Evolutionary conservation across 2,329 filamentous ascomycete species (phyloP).

Genomic region (Penicillium sp.): DNA sequence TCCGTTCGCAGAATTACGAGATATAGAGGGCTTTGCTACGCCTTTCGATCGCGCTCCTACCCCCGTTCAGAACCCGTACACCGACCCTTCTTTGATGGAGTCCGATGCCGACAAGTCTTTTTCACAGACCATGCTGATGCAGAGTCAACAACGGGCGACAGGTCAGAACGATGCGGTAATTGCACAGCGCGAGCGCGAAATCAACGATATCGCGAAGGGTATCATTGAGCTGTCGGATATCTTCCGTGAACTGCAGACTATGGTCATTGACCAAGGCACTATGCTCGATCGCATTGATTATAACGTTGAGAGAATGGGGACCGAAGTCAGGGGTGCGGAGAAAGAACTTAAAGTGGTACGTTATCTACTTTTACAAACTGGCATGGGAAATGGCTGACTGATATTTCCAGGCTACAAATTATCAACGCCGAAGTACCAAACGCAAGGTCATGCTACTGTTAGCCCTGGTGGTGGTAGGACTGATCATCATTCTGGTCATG

Average conservation of each 20-base stretch:
- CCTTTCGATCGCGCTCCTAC: constrained; percentile 53
- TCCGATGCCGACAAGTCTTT: constrained; percentile 91
- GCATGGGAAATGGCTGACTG: background rate
- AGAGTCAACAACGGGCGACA: constrained; percentile 61
- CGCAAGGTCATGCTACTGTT: constrained; percentile 91
- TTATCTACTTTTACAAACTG: constrained; percentile 6
- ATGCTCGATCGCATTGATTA: constrained; percentile 96
- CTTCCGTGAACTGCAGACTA: constrained; percentile 91
- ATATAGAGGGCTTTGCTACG: constrained; percentile 62
- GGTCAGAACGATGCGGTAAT: constrained; percentile 78
- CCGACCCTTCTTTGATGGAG: constrained; percentile 85
- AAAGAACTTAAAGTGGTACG: constrained; percentile 79
- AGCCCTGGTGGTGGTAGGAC: constrained; percentile 75
- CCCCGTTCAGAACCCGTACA: constrained; percentile 63
- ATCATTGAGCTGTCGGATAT: constrained; percentile 97
- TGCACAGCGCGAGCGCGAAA: constrained; percentile 89
- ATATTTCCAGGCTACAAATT: constrained; percentile 65
- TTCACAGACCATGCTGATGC: constrained; percentile 83
- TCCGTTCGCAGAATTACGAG: constrained; percentile 63
- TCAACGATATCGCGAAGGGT: constrained; percentile 95
- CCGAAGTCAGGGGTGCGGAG: constrained; percentile 87
- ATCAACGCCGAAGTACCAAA: constrained; percentile 85
- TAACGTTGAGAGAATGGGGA: constrained; percentile 94
- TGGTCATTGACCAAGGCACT: constrained; percentile 91
- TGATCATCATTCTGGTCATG: constrained; percentile 79